These are phyloP conservation scores for Poa annua DNA, from an alignment of 176 grass and related monocot genomes.

Conservation along the genomic window DNA sequence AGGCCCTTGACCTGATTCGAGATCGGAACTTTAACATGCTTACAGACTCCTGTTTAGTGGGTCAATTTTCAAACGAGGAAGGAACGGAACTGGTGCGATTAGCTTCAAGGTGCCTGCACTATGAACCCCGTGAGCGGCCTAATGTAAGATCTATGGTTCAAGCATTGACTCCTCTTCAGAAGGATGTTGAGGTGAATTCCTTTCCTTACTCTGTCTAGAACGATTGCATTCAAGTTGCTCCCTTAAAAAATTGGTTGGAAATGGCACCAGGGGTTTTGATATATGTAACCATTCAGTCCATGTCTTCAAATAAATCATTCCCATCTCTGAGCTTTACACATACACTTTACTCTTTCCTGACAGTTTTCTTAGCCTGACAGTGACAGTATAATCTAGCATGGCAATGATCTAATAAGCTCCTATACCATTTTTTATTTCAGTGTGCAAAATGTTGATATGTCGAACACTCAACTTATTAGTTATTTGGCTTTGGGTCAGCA, in stretches of 20 bases:
- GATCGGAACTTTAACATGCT: conserved; percentile 97
- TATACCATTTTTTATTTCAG: background rate
- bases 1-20: conserved; percentile 99
- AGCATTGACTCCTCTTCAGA: conserved; percentile 87
- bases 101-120: conserved; percentile 97
- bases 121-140: conserved; percentile 91
- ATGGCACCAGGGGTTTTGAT: conserved; percentile 8
- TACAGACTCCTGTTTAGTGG: conserved; percentile 94
- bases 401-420: background rate
- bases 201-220: conserved; percentile 18
- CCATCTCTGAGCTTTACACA: background rate
- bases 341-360: background rate
- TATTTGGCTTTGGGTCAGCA: background rate
- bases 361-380: background rate
- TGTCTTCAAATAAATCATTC: conserved; percentile 20
- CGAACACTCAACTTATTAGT: background rate
- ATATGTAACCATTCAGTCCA: conserved; percentile 12
- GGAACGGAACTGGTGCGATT: conserved; percentile 93
- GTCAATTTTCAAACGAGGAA: conserved; percentile 97
- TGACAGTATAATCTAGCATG: background rate
- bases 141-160: conserved; percentile 87
- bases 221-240: conserved; percentile 21
- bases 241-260: conserved; percentile 9
- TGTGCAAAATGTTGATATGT: conserved; percentile 1
- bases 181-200: conserved; percentile 76